Base-by-base conservation (phyloP, 2,329 filamentous ascomycete species). In the Trichoderma afroharzianum region DNA sequence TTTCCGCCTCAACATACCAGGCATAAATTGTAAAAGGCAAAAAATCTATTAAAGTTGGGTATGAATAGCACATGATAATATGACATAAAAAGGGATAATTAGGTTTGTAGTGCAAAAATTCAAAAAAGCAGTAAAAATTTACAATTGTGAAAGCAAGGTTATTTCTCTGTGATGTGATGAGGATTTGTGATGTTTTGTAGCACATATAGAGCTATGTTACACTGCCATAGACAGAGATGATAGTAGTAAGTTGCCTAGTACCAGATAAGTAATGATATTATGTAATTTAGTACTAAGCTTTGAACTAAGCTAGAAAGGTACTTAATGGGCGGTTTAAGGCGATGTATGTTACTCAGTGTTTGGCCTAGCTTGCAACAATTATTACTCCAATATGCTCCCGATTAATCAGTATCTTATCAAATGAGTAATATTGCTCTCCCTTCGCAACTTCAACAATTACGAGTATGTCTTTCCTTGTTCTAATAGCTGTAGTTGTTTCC, bases 1-100 rank as follows among this genome's bases (percentile, higher is more conserved):
- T 99, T 76, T 97, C 94, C 78, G 96, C 96, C 79, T 97, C 95
- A 67, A 98, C 95, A 78, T 99, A 99, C 89, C 93, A 94, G 86
- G 96, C 93, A 88, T 98, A 97, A 88, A 24, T 21, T 28, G 39
- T 55, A 12, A 43, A 12, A 26, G 15, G 8, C 4, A 6, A 30
- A 30, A 50, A 62, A 61, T 50, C 26, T 26, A 53, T 50, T 28
- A 69, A 69, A 58, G 33, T 69, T 69, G 66, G 66, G 66, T 69
- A 69, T 69, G 57, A 69, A 62, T 62, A 69, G 57, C 66, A 69
- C 21, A 66, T 50, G 55, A 71, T 63, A 70, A 63, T 63, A 33
- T 63, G 55, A 70, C 33, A 57, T 66, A 66, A 66, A 67, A 66
- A 67, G 43, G 57, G 57, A 71, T 71, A 61, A 66, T 67, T 71